Base-by-base conservation (phyloP, 148 eudicot species). In the Mesembryanthemum crystallinum region DNA sequence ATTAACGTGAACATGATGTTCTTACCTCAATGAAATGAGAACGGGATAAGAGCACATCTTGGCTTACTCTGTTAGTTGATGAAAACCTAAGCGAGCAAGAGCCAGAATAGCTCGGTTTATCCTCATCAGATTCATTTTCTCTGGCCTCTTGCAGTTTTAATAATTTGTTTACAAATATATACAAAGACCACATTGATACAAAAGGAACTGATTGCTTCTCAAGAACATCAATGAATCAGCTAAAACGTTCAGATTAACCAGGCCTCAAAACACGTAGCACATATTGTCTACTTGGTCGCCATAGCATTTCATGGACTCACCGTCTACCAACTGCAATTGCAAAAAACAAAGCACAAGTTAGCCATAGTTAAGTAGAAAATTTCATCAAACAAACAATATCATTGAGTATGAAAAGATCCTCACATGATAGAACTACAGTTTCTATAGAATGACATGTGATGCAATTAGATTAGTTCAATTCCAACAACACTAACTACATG, bases 1-100 rank as follows among this genome's bases (percentile, higher is more conserved):
- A 5, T n/a, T 51, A 76, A 72, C 43, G 27, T 20, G 49, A 60
- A 55, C 25, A 61, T 43, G 60, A 42, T 62, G 54, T 0, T 79
- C 85, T 85, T 83, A 93, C 98, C 80, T 87, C 89, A 79, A 91
- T 80, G 76, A 84, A 87, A 71, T 79, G 85, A 25, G 88, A 85
- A 64, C 66, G 86, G 17, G 84, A 83, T 66, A 85, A 66, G 67
- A 85, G 76, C 72, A 84, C 64, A 71, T 72, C 85, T 78, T 52
- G 73, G 58, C 49, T 70, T 61, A 68, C 57, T 27, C 73, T 83
- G 76, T 70, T 72, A 35, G 18, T 79, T 69, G 79, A 73, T 32
- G 82, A 74, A 69, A 74, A 81, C 69, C 71, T 77, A 72, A 83
- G 68, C 20, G 76, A 72, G 74, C 76, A 87, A 23, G 85, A 75